Percentiles rank a stretch among this genome's conserved stretches.
phyloP scores from a whole-genome alignment of 768 basidiomycete species.

The Tubosaeta brunneosetosa region DNA sequence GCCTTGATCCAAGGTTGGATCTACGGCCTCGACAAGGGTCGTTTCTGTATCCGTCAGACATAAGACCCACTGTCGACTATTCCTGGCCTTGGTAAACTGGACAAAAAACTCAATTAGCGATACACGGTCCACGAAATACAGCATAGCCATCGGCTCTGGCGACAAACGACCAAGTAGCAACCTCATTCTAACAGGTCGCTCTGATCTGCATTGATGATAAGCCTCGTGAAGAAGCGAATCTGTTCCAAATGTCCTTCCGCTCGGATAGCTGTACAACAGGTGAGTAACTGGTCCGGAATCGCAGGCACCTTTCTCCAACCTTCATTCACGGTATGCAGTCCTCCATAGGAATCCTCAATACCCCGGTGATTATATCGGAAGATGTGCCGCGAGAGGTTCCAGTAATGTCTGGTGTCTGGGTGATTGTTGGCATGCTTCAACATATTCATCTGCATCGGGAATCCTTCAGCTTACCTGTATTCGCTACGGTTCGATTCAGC shows the following conservation, averaged over 20 bases:
- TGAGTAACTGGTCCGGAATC: constrained; percentile 4
- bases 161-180: background rate
- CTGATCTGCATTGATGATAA: constrained; percentile 33
- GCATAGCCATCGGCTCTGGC: background rate
- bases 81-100: too few species aligned
- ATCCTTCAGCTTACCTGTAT: constrained; percentile 19
- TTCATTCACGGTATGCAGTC: constrained; percentile 25
- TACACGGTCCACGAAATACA: background rate
- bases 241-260: constrained; percentile 27
- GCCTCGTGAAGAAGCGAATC: constrained; percentile 30
- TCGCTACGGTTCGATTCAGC: constrained; percentile 11
- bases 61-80: too few species aligned
- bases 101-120: background rate
- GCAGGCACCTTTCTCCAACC: constrained; percentile 9
- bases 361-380: constrained; percentile 42
- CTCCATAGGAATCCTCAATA: constrained; percentile 33
- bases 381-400: constrained; percentile 43
- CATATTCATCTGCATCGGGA: constrained; percentile 13
- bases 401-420: constrained; percentile 42
- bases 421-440: constrained; percentile 8
- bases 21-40: background rate
- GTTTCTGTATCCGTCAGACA: too few species aligned
- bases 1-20: too few species aligned
- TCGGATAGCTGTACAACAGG: constrained; percentile 20
- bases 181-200: constrained; percentile 17